phyloP scores from a whole-genome alignment of 2,329 filamentous ascomycete species.

The Aspergillus niger region DNA sequence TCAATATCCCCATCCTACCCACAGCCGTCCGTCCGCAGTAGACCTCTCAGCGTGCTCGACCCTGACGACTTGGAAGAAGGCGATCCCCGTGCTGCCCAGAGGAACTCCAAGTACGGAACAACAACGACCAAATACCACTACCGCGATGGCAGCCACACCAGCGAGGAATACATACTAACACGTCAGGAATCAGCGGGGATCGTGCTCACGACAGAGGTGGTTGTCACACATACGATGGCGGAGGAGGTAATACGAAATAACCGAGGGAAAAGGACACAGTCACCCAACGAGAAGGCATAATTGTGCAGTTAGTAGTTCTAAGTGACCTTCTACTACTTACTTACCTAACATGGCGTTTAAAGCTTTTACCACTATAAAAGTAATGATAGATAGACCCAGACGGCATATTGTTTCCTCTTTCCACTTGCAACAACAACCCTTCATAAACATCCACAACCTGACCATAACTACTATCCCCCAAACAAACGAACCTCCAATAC shows the following conservation, averaged over 20 bases:
- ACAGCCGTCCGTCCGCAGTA: background rate
- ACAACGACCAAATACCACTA: background rate
- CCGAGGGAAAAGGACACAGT: too few relatives aligned
- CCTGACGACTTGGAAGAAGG: background rate
- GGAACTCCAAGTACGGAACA: background rate
- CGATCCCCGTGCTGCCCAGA: background rate
- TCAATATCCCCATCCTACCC: constrained; percentile 12
- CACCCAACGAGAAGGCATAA: background rate
- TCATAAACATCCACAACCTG: too few relatives aligned
- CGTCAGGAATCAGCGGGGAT: background rate
- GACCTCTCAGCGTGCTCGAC: background rate
- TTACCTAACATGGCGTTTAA: too few relatives aligned
- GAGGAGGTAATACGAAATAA: background rate
- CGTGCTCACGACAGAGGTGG: constrained; percentile 17
- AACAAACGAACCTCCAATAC: too few relatives aligned
- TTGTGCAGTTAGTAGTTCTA: background rate
- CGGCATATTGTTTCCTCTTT: too few relatives aligned
- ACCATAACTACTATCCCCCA: too few relatives aligned
- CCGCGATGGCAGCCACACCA: constrained; percentile 12
- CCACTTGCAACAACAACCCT: too few relatives aligned
- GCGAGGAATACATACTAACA: constrained; percentile 17
- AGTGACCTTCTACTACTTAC: too few relatives aligned
- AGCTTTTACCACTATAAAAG: too few relatives aligned
- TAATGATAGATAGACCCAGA: too few relatives aligned
- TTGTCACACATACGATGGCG: background rate